Evolutionary conservation across 345 rosid genomes (phyloP).

Genomic region (Dimocarpus longan): DNA sequence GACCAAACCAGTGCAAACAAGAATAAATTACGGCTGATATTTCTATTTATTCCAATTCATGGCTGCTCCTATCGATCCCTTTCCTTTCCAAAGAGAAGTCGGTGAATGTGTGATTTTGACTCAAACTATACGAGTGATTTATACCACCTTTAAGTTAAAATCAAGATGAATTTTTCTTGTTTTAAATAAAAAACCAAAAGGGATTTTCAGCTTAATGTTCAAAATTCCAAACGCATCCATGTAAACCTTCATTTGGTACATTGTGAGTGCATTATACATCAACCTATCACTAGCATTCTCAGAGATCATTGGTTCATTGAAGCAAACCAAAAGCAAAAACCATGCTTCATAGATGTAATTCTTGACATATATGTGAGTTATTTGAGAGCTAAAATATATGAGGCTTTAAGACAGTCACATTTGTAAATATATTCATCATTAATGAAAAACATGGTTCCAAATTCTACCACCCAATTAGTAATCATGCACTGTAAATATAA

Average conservation of each 20-base stretch:
- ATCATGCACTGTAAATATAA: not conserved
- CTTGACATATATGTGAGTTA: not conserved
- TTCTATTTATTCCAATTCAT: slow-evolving; percentile 10
- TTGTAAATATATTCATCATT: not conserved
- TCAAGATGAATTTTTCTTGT: not conserved
- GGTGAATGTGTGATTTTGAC: not conserved
- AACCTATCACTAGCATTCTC: not conserved
- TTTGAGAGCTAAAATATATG: not conserved
- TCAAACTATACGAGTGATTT: not conserved
- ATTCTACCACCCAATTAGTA: not conserved
- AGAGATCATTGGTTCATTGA: not conserved
- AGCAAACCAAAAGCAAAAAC: not conserved
- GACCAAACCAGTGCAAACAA: not conserved
- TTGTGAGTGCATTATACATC: not conserved
- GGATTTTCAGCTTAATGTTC: not conserved
- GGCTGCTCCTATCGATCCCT: not conserved
- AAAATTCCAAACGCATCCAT: not conserved
- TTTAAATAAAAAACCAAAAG: not conserved
- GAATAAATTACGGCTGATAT: not conserved
- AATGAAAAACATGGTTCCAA: not conserved
- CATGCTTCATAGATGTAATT: not conserved
- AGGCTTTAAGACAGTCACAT: not conserved
- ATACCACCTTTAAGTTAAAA: not conserved
- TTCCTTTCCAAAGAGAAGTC: not conserved
- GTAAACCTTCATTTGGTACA: not conserved